Percentiles rank a stretch among this genome's conserved stretches.
phyloP scores from a whole-genome alignment of 441 rosid genomes.

The Pelargonium myrrhifolium region DNA sequence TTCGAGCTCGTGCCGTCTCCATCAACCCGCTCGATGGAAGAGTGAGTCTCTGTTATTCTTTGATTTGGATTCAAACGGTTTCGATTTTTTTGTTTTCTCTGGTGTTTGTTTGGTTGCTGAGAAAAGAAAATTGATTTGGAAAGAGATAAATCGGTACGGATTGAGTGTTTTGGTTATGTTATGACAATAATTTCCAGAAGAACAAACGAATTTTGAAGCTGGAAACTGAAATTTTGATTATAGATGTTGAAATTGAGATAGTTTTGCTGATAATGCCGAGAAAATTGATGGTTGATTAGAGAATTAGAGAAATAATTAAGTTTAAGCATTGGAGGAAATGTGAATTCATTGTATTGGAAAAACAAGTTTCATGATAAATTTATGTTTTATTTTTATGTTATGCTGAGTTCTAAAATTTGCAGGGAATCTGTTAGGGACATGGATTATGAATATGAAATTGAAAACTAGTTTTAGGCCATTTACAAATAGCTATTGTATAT shows the following conservation, averaged over 20 bases:
- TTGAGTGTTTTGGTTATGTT: background rate
- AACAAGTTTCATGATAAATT: too few species aligned
- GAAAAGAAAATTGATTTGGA: background rate
- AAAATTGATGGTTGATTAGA: too few species aligned
- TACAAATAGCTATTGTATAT: too few species aligned
- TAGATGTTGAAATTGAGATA: background rate
- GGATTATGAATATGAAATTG: background rate
- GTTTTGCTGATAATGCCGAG: too few species aligned
- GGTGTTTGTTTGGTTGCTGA: conserved; percentile 5
- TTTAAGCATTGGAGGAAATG: too few species aligned
- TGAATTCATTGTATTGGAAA: too few species aligned
- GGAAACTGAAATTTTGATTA: background rate
- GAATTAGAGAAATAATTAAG: too few species aligned
- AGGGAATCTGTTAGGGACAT: background rate
- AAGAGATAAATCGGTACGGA: background rate
- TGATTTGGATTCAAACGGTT: conserved; percentile 2
- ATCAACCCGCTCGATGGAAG: conserved; percentile 87
- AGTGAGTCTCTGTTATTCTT: conserved; percentile 36
- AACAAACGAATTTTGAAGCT: background rate
- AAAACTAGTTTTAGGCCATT: background rate
- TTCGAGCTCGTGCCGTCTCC: conserved; percentile 84
- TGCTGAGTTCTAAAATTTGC: background rate
- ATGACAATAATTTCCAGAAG: background rate
- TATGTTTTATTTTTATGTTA: background rate
- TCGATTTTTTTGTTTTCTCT: too few species aligned